phyloP scores from a whole-genome alignment of 768 basidiomycete species.

The Rhizopogon vinicolor region DNA sequence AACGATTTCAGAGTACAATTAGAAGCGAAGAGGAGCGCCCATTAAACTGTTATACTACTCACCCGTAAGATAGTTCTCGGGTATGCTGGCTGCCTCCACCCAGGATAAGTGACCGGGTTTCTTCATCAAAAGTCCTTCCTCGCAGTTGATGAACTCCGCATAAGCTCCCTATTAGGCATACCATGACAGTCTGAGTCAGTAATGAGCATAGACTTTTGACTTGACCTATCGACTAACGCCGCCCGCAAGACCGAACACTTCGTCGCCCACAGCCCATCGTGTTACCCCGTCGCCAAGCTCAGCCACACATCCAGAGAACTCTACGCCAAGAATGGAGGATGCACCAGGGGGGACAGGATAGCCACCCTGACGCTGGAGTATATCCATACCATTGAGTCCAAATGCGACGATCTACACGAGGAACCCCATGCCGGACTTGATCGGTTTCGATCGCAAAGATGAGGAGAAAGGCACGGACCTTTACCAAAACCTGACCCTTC shows the following conservation, averaged over 20 bases:
- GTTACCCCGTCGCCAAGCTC: slow-evolving; percentile 47
- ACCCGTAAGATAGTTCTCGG: slow-evolving; percentile 89
- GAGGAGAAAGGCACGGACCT: slow-evolving; percentile 40
- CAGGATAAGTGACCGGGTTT: slow-evolving; percentile 78
- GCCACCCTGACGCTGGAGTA: slow-evolving; percentile 62
- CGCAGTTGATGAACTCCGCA: slow-evolving; percentile 76
- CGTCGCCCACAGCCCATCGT: slow-evolving; percentile 58
- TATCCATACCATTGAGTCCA: slow-evolving; percentile 88
- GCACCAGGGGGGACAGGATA: slow-evolving; percentile 79
- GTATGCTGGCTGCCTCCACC: slow-evolving; percentile 82
- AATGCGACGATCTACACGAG: slow-evolving; percentile 64
- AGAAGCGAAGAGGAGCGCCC: slow-evolving; percentile 1
- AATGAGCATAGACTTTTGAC: not conserved
- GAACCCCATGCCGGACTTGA: not conserved
- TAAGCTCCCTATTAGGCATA: slow-evolving; percentile 67
- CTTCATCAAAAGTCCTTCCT: slow-evolving; percentile 58
- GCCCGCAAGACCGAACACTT: slow-evolving; percentile 73
- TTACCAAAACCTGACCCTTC: slow-evolving; percentile 69
- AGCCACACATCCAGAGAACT: slow-evolving; percentile 71
- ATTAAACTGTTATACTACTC: slow-evolving; percentile 11
- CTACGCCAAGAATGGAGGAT: slow-evolving; percentile 77
- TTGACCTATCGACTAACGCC: slow-evolving; percentile 52
- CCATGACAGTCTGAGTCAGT: slow-evolving; percentile 1
- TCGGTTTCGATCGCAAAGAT: not conserved
- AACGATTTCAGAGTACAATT: slow-evolving; percentile 3